A percentile compares a stretch with the other conserved stretches of the same genome.
Conservation (phyloP, 345 rosid genomes). For the Streptanthus diversifolius region DNA sequence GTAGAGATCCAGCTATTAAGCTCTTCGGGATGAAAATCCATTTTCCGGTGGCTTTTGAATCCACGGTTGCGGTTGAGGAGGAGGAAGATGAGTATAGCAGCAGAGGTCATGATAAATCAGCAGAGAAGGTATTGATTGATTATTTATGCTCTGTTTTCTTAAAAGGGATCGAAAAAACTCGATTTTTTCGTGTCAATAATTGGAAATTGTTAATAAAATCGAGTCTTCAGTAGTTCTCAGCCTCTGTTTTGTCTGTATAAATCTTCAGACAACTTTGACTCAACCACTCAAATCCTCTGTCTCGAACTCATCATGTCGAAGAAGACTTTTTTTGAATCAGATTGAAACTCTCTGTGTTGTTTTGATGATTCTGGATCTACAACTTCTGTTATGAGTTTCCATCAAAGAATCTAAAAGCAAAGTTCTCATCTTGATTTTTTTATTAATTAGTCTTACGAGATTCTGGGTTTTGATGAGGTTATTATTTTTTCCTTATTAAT, state of each 20-base stretch:
- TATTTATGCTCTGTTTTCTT: neutral
- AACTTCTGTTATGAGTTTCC: neutral
- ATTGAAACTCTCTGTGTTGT: neutral
- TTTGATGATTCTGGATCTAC: neutral
- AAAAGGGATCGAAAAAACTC: neutral
- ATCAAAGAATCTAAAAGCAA: neutral
- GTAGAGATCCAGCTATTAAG: conserved; percentile 60
- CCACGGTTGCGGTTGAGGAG: neutral
- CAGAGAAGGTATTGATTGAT: conserved; percentile 48
- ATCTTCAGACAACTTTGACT: neutral
- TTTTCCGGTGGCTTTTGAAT: conserved; percentile 34
- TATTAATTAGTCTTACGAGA: neutral
- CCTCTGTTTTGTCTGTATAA: neutral
- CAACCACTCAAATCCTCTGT: neutral
- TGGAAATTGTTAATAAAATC: neutral
- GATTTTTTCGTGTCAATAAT: neutral
- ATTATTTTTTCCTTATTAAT: neutral
- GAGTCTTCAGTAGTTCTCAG: neutral
- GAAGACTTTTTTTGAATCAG: neutral
- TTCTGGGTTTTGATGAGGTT: neutral
- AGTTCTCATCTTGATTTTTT: neutral
- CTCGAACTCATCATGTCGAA: neutral
- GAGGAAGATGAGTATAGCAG: conserved; percentile 16
- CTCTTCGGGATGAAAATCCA: conserved; percentile 79
- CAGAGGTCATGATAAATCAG: conserved; percentile 28